Evolutionary conservation across 805 yeast species (phyloP), one percentile per base, ranked within the genome.

Genomic region (Kuraishia cidri): DNA sequence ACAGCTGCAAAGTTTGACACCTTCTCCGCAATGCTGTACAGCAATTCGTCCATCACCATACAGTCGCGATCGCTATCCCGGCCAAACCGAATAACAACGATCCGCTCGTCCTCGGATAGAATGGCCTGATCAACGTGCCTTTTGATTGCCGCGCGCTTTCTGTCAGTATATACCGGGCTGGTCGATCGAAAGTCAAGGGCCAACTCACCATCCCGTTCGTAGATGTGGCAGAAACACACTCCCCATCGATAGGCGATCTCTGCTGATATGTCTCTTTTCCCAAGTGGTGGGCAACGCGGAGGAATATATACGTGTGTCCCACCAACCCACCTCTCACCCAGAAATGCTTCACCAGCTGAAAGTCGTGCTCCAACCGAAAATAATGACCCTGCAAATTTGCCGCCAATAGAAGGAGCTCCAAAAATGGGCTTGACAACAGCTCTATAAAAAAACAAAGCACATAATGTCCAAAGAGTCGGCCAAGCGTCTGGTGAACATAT

Each of bases 101-200:
- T 56, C 37, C 95, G 60, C 32, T 85, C 95, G 37, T 83, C 94
- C 49, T 92, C 98, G 6, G 86, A 75, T 15, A 92, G 64, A 24
- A 92, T 92, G 5, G 98, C 95, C 51, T 92, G 97, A 58, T 92
- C 98, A 21, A 92, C 97, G 49, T 92, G 98, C 97, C n/a, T n/a
- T n/a, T n/a, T n/a, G n/a, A 60, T n/a, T n/a, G n/a, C n/a, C n/a
- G n/a, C n/a, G n/a, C n/a, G n/a, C n/a, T 50, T 24, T 12, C 19
- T 17, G 15, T 26, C 19, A 14, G n/a, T 21, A 21, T 35, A 12
- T 4, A 13, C n/a, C 5, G 24, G 21, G 24, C 20, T 10, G 13
- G 27, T n/a, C 14, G 9, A 6, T n/a, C 13, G 18, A 20, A n/a
- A 18, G 13, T n/a, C 6, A n/a, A n/a, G n/a, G n/a, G 7, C 3